phyloP scores from a whole-genome alignment of 2,329 filamentous ascomycete species.

The Beauveria pseudobassiana region DNA sequence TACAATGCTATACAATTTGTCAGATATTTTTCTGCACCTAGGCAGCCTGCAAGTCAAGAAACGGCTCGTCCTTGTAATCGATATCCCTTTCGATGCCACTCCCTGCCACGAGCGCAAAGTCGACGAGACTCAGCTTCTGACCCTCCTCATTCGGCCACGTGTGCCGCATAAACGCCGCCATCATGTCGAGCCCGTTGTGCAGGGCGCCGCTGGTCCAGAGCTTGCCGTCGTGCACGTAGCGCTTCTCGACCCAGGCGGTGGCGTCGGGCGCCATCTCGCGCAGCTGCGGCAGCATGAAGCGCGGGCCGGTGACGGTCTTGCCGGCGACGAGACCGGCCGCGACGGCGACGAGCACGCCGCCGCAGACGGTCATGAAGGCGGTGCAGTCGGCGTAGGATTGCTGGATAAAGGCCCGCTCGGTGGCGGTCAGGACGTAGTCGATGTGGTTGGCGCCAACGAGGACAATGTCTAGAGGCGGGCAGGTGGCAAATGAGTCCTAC shows the following conservation, averaged over 20 bases:
- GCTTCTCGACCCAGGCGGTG: conserved; percentile 31
- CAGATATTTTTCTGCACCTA: not conserved
- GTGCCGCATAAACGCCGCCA: conserved; percentile 22
- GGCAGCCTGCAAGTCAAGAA: not conserved
- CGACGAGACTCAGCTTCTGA: conserved; percentile 13
- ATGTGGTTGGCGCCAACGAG: conserved; percentile 30
- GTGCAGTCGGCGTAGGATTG: conserved; percentile 26
- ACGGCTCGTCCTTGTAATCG: conserved; percentile 24
- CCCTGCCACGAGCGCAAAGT: conserved; percentile 15
- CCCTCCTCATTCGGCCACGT: conserved; percentile 22
- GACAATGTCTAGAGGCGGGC: conserved; percentile 32
- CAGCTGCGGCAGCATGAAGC: conserved; percentile 20
- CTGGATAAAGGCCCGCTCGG: conserved; percentile 29
- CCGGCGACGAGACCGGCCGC: conserved; percentile 28
- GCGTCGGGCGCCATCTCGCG: conserved; percentile 20
- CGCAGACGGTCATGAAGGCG: conserved; percentile 34
- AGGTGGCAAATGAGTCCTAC: conserved; percentile 32
- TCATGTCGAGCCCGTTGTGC: conserved; percentile 28
- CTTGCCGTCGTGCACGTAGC: conserved; percentile 29
- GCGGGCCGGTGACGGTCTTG: conserved; percentile 31
- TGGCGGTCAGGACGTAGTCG: conserved; percentile 22
- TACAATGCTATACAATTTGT: too few relatives aligned
- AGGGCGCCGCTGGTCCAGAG: conserved; percentile 28
- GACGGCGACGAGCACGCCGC: conserved; percentile 25
- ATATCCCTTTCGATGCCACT: conserved; percentile 23